Evolutionary conservation across 495 filamentous ascomycete species (phyloP), one percentile per base, ranked within the genome.

Genomic region (Halenospora varia): DNA sequence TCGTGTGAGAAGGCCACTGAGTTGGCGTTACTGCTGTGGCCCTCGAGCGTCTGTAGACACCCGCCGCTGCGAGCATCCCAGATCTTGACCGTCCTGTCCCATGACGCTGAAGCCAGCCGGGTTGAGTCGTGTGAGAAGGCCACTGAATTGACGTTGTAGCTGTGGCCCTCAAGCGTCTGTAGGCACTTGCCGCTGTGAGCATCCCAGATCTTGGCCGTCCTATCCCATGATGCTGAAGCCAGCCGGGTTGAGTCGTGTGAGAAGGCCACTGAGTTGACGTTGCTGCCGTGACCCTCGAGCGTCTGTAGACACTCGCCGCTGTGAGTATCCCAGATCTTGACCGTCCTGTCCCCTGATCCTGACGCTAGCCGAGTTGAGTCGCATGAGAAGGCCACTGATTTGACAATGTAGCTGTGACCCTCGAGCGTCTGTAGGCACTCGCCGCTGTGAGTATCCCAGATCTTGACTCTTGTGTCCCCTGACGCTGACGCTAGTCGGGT

Each of bases 161-260:
- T 35, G 13, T 35, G 29, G 29, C 29, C 29, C 13, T 35, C 29
- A 13, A 35, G 13, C 6, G 13, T 35, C 29, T 13, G 29, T 35
- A 35, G 4, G 13, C 29, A 35, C 13, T 4, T 35, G 4, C 13
- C 29, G 6, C 13, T 35, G 6, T 35, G 6, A 13, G 13, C 13
- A 35, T 35, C 29, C 29, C 29, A 35, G 29, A 35, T 35, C 13
- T 13, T 35, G 29, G 13, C 29, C 4, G 29, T 35, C 29, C 82
- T 84, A 66, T 97, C 92, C 54, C 87, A 83, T 1, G 90, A 95
- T 11, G 88, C 92, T 2, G 90, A 90, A 0, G 88, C 91, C 3
- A 96, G 81, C 53, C 91, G 79, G 10, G 83, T 85, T 2, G 76
- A 80, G 52, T 13, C 13, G 4, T 35, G 4, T 35, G 29, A 13